These are phyloP conservation scores for Fraxinus excelsior DNA, from an alignment of 257 asterid species.

Conservation along the genomic window DNA sequence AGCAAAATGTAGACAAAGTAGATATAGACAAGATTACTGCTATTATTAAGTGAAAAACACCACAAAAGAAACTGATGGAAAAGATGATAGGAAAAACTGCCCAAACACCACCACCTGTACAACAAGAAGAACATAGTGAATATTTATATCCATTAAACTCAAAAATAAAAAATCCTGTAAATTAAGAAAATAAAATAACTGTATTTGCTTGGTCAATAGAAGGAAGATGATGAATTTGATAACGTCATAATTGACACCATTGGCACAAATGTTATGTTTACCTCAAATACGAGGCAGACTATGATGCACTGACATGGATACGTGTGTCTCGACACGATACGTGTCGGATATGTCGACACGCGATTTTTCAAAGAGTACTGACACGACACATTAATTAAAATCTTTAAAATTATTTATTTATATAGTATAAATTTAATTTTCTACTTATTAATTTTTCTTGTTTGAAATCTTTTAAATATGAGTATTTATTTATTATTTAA, in stretches of 20 bases:
- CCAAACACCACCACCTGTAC: constrained; percentile 90
- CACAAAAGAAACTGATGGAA: constrained; percentile 55
- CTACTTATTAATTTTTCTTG: too few species aligned
- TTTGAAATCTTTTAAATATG: too few species aligned
- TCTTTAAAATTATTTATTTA: too few species aligned
- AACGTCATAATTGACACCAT: neutral
- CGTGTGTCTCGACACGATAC: too few species aligned
- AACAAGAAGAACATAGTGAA: constrained; percentile 25
- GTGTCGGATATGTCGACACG: too few species aligned
- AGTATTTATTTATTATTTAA: too few species aligned
- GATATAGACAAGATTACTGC: constrained; percentile 51
- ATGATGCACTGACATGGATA: too few species aligned
- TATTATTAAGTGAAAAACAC: constrained; percentile 48
- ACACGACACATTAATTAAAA: too few species aligned
- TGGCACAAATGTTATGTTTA: neutral
- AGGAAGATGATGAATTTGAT: constrained; percentile 7
- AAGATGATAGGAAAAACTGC: constrained; percentile 68
- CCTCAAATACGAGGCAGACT: neutral
- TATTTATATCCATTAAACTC: constrained; percentile 19
- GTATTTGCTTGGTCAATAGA: neutral
- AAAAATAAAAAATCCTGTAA: constrained; percentile 9
- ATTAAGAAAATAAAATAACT: neutral
- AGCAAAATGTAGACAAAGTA: constrained; percentile 65
- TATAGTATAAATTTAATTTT: too few species aligned
- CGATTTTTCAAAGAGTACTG: too few species aligned